Percentiles rank a stretch among this genome's conserved stretches.
Evolutionary conservation across 495 filamentous ascomycete genomes (phyloP).

Genomic region (Usnea hakonensis): DNA sequence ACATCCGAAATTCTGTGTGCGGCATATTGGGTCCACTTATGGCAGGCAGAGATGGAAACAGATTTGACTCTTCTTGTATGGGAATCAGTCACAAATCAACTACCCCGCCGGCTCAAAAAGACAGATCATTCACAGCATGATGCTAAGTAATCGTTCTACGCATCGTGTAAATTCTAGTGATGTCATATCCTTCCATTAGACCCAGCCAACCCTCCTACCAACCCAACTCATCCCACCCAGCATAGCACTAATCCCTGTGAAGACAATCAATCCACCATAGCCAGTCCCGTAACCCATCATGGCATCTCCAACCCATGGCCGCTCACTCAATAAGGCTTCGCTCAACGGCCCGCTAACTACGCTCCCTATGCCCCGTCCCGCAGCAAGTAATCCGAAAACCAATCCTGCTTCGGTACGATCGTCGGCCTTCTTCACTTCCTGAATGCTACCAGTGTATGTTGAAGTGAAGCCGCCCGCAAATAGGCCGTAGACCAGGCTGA

Average conservation of each 20-base stretch:
- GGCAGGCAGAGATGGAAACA: neutral
- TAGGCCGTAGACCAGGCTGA: slow-evolving; percentile 60
- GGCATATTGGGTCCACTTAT: neutral
- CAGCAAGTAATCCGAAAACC: slow-evolving; percentile 55
- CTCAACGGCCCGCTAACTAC: slow-evolving; percentile 55
- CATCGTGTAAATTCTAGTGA: neutral
- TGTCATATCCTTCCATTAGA: neutral
- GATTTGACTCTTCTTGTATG: neutral
- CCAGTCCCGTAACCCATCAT: slow-evolving; percentile 33
- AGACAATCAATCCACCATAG: slow-evolving; percentile 40
- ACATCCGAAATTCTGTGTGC: neutral
- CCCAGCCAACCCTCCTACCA: slow-evolving; percentile 17
- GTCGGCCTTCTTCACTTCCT: slow-evolving; percentile 42
- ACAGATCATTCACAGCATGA: no score
- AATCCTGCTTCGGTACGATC: slow-evolving; percentile 47
- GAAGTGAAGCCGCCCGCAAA: slow-evolving; percentile 57
- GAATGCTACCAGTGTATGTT: slow-evolving; percentile 57
- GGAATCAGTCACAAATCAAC: neutral
- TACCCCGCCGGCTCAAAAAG: neutral
- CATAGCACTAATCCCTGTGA: slow-evolving; percentile 35
- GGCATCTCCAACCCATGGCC: slow-evolving; percentile 25
- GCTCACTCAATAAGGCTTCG: slow-evolving; percentile 42
- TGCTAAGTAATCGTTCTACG: neutral
- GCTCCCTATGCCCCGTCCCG: slow-evolving; percentile 59
- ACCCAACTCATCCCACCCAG: slow-evolving; percentile 20